Percentiles rank a stretch among this genome's conserved stretches.
Evolutionary conservation across 768 basidiomycete genomes (phyloP).

Genomic region (Tulasnella sp.): DNA sequence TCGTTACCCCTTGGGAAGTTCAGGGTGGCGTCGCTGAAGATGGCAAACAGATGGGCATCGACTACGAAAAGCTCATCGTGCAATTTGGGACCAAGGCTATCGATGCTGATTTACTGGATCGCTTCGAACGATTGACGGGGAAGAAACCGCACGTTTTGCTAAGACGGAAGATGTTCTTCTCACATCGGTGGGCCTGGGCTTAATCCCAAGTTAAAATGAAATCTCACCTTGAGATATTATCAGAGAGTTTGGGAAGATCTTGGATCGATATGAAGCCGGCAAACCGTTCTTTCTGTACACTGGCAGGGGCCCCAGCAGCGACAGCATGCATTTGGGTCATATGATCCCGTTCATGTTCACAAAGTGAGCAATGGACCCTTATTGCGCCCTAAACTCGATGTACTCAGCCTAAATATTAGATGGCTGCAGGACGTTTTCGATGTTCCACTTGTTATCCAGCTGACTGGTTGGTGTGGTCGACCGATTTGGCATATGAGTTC

Average conservation of each 20-base stretch:
- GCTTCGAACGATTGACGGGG: conserved; percentile 89
- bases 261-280: conserved; percentile 91
- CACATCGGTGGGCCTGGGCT: conserved; percentile 67
- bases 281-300: conserved; percentile 99
- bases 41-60: conserved; percentile 85
- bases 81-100: conserved; percentile 88
- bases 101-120: conserved; percentile 62
- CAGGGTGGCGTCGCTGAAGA: conserved; percentile 80
- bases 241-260: conserved; percentile 86
- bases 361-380: conserved; percentile 48
- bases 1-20: conserved; percentile 97
- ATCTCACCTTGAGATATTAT: background rate
- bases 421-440: conserved; percentile 97
- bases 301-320: conserved; percentile 90
- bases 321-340: conserved; percentile 96
- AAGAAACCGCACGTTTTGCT: conserved; percentile 78
- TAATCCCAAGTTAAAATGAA: background rate
- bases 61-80: conserved; percentile 90
- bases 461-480: conserved; percentile 59
- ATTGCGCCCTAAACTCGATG: background rate
- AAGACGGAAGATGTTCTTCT: conserved; percentile 92
- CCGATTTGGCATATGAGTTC: background rate
- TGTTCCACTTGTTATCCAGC: conserved; percentile 87
- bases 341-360: conserved; percentile 97
- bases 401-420: conserved; percentile 33